phyloP scores from a whole-genome alignment of 768 basidiomycete genomes.

The Boletellus emodensis region DNA sequence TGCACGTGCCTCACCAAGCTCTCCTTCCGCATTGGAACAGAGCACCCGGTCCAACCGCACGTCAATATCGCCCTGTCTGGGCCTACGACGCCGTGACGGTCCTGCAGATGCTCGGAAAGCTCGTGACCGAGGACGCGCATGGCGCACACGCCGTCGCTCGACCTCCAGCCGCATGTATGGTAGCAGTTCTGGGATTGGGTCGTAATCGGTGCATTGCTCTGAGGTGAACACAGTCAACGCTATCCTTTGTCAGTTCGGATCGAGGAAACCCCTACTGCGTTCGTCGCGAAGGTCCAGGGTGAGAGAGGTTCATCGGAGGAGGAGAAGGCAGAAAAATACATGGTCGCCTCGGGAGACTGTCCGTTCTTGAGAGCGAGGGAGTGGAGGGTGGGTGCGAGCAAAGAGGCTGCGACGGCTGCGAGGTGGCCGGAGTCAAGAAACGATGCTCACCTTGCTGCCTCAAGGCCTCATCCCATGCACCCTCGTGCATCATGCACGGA shows the following conservation, averaged over 20 bases:
- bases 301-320: no score
- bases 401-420: no score
- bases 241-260: background rate
- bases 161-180: slow-evolving; percentile 19
- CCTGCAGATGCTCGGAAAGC: slow-evolving; percentile 22
- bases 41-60: slow-evolving; percentile 23
- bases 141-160: background rate
- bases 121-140: background rate
- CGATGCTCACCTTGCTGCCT: no score
- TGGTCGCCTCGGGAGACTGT: no score
- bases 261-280: slow-evolving; percentile 5
- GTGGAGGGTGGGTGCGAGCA: no score
- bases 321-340: no score
- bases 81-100: slow-evolving; percentile 17
- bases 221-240: slow-evolving; percentile 1
- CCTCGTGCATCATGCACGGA: no score
- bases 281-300: no score
- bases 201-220: slow-evolving; percentile 1
- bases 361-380: no score
- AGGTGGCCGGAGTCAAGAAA: no score
- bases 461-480: no score
- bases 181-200: slow-evolving; percentile 1
- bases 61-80: slow-evolving; percentile 1
- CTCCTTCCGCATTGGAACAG: slow-evolving; percentile 23
- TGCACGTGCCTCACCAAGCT: slow-evolving; percentile 26